phyloP scores from a whole-genome alignment of 768 basidiomycete species.

The Flagelloscypha sp. region DNA sequence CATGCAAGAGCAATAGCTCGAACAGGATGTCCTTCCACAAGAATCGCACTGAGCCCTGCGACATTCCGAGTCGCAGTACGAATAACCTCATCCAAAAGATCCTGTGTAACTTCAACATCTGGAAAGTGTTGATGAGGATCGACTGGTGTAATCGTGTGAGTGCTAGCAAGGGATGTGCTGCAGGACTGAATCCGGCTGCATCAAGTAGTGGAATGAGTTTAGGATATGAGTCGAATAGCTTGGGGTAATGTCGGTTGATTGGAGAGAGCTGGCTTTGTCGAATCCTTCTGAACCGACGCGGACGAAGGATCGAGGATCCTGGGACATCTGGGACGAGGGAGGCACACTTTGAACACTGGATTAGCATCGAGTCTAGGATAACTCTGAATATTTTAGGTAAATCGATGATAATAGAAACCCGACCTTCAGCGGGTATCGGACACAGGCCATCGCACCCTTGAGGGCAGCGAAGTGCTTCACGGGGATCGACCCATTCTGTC shows the following conservation, averaged over 20 bases:
- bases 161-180: slow-evolving; percentile 71
- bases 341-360: slow-evolving; percentile 48
- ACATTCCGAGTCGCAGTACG: slow-evolving; percentile 45
- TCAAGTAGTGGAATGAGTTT: slow-evolving; percentile 59
- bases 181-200: slow-evolving; percentile 50
- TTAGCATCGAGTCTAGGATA: slow-evolving; percentile 40
- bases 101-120: slow-evolving; percentile 31
- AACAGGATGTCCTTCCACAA: slow-evolving; percentile 66
- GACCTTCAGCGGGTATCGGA: slow-evolving; percentile 54
- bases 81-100: slow-evolving; percentile 55
- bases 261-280: slow-evolving; percentile 58
- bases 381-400: slow-evolving; percentile 28
- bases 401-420: slow-evolving; percentile 3
- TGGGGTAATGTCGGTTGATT: slow-evolving; percentile 26
- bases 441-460: slow-evolving; percentile 60
- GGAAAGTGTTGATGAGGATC: slow-evolving; percentile 50
- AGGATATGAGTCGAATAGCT: slow-evolving; percentile 2
- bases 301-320: slow-evolving; percentile 55
- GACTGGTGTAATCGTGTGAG: slow-evolving; percentile 64
- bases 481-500: slow-evolving; percentile 39
- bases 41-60: slow-evolving; percentile 44
- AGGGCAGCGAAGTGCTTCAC: slow-evolving; percentile 64
- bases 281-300: slow-evolving; percentile 68
- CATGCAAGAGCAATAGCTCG: slow-evolving; percentile 67
- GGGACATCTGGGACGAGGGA: no score